Evolutionary conservation across 164 flowering plant species (phyloP).

Genomic region (Umbellularia californica): DNA sequence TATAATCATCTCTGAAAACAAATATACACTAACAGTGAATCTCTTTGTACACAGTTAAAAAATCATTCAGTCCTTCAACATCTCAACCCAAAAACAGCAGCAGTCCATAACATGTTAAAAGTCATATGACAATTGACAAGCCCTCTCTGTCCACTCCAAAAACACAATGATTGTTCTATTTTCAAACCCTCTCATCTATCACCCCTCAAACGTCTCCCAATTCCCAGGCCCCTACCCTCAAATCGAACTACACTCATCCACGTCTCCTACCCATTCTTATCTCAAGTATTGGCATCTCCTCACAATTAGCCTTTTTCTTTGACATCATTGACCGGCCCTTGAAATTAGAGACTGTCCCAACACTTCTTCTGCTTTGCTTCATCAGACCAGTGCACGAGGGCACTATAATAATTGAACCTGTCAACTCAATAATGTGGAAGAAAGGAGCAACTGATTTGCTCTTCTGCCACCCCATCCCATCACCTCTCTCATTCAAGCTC

Average conservation of each 20-base stretch:
- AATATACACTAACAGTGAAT: too few species aligned
- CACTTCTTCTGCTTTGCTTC: background rate
- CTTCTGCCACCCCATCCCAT: background rate
- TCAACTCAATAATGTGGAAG: background rate
- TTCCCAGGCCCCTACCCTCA: constrained; percentile 1
- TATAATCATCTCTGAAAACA: too few species aligned
- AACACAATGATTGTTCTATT: background rate
- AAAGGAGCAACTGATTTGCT: background rate
- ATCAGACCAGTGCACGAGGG: background rate
- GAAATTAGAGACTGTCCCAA: background rate
- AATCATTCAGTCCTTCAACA: too few species aligned
- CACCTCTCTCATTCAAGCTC: background rate
- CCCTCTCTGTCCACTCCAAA: background rate
- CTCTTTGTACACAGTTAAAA: too few species aligned
- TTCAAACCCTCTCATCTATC: background rate
- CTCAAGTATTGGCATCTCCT: background rate
- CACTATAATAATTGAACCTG: background rate
- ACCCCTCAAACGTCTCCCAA: background rate
- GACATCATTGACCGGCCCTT: background rate
- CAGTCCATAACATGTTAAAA: background rate
- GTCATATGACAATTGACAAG: background rate
- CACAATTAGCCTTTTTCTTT: background rate
- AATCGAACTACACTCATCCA: background rate
- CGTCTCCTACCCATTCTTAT: background rate
- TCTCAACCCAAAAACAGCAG: too few species aligned